A percentile compares a stretch with the other conserved stretches of the same genome.
Evolutionary conservation across 2,329 filamentous ascomycete species (phyloP).

Genomic region (Thermochaetoides dissita): DNA sequence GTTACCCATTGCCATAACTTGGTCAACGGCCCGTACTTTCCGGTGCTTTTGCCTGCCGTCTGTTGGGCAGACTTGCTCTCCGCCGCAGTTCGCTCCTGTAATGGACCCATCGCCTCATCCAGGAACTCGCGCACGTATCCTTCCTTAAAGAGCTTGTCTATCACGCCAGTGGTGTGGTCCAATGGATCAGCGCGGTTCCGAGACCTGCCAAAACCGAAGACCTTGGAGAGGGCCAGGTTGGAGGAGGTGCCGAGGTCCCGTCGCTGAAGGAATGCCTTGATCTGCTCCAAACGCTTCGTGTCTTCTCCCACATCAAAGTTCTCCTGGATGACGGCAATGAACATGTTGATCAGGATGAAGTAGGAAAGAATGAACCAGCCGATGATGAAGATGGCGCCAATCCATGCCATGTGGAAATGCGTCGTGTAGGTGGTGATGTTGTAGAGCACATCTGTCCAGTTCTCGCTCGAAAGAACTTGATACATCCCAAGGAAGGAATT

Average conservation of each 20-base stretch:
- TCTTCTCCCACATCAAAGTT: slow-evolving; percentile 98
- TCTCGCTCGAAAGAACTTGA: slow-evolving; percentile 86
- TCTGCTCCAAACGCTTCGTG: slow-evolving; percentile 91
- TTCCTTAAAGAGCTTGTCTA: slow-evolving; percentile 94
- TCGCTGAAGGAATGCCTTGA: slow-evolving; percentile 83
- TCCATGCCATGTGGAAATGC: slow-evolving; percentile 65
- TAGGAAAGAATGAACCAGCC: slow-evolving; percentile 93
- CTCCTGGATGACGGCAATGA: slow-evolving; percentile 99
- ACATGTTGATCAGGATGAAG: slow-evolving; percentile 97
- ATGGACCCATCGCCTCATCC: slow-evolving; percentile 50
- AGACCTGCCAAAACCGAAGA: slow-evolving; percentile 49
- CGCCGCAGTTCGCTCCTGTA: slow-evolving; percentile 23
- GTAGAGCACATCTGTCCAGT: slow-evolving; percentile 86
- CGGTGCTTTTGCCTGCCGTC: slow-evolving; percentile 24
- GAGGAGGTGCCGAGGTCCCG: slow-evolving; percentile 67
- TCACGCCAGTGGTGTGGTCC: slow-evolving; percentile 79
- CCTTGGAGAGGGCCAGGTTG: slow-evolving; percentile 63
- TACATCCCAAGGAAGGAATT: slow-evolving; percentile 98
- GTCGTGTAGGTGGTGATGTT: slow-evolving; percentile 58
- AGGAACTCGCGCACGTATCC: slow-evolving; percentile 90
- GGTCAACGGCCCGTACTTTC: slow-evolving; percentile 45
- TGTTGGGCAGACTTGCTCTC: slow-evolving; percentile 23
- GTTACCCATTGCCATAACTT: slow-evolving; percentile 47
- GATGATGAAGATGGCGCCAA: slow-evolving; percentile 79
- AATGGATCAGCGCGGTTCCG: slow-evolving; percentile 62